Evolutionary conservation across 768 basidiomycete species (phyloP), one percentile per base, ranked within the genome.

Genomic region (Tylopilus balloui): DNA sequence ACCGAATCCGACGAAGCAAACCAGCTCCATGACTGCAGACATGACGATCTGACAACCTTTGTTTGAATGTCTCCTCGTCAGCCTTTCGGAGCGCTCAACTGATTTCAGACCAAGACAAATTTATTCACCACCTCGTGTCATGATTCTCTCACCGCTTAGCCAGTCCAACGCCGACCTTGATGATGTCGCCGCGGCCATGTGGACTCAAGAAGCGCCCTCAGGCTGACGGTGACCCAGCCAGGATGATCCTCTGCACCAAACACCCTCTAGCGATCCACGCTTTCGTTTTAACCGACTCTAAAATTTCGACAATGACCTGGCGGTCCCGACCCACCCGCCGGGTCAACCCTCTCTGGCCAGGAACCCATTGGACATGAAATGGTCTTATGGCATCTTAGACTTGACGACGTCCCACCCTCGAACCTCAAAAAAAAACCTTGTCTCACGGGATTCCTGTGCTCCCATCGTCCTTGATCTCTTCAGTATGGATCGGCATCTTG

Each of bases 201-300:
- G 20, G 35, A 10, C 7, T 14, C 1, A 35, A 31, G 23, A 35
- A 45, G 23, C n/a, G 21, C 15, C n/a, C 21, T 23, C 12, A 11
- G 13, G n/a, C n/a, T n/a, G 9, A 24, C 12, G 14, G 3, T 14
- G 28, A 36, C 17, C 19, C 13, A 29, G n/a, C n/a, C n/a, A n/a
- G n/a, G n/a, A n/a, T n/a, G 50, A 39, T 40, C 28, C 39, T 21
- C 48, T 38, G 8, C 17, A 21, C 34, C 17, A 27, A 37, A 29
- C 31, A 15, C 29, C 44, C 12, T 20, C 15, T 21, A 27, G 15
- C 19, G 41, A 55, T 56, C 48, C 54, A 50, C 39, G 5, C 38
- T 34, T 10, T 20, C 36, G 25, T 21, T 24, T 13, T 32, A 34
- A 35, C 7, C 15, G 36, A 37, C 19, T 47, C 54, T 55, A 42